Conservation (phyloP, 306 rosid genomes). For the Pyrus communis region DNA sequence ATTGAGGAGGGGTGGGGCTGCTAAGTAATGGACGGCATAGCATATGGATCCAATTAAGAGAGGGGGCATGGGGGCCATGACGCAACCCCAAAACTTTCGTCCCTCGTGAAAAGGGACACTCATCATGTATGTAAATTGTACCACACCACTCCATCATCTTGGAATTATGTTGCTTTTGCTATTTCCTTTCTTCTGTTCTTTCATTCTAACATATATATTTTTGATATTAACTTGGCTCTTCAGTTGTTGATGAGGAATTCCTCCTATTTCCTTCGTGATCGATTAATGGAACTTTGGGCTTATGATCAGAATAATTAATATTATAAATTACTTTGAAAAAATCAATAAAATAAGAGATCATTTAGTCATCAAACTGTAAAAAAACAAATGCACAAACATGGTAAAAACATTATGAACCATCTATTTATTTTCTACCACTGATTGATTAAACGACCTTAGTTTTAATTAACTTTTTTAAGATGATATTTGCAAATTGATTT, state of each 20-base stretch:
- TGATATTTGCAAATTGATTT: too few species aligned
- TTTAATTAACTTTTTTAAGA: neutral
- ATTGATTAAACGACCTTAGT: too few species aligned
- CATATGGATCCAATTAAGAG: constrained; percentile 44
- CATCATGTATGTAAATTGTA: constrained; percentile 23
- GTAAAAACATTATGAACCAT: too few species aligned
- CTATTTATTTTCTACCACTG: too few species aligned
- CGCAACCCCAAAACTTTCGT: constrained; percentile 56
- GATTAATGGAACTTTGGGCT: too few species aligned
- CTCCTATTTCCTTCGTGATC: too few species aligned
- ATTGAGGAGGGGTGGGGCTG: constrained; percentile 35
- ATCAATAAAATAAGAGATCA: too few species aligned
- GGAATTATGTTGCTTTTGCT: constrained; percentile 51
- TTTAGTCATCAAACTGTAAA: too few species aligned
- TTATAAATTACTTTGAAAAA: too few species aligned
- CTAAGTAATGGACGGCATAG: constrained; percentile 35
- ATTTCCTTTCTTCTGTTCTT: constrained; percentile 35
- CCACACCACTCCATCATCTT: constrained; percentile 33
- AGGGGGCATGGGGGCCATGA: constrained; percentile 44
- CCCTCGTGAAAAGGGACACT: constrained; percentile 66
- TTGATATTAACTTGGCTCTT: neutral
- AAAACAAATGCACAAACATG: too few species aligned
- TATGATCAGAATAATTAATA: too few species aligned
- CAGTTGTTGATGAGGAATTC: too few species aligned
- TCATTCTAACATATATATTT: neutral